These are phyloP conservation scores for Eucalyptus erythrocorys DNA, from an alignment of 345 rosid genomes.

Conservation along the genomic window DNA sequence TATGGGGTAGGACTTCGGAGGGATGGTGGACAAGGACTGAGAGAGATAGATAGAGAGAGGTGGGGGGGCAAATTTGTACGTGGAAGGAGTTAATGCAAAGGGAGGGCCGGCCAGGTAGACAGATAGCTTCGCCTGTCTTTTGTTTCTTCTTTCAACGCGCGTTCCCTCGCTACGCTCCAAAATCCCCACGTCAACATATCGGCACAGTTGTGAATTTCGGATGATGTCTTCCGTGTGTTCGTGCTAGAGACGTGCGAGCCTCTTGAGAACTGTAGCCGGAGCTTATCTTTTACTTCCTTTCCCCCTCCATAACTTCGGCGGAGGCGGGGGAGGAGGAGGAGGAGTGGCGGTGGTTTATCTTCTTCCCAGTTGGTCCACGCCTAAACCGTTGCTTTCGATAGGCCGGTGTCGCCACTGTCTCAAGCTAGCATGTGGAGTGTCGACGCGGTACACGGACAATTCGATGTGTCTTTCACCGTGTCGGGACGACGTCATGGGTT, in stretches of 20 bases:
- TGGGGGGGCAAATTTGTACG: background rate
- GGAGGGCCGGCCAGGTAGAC: background rate
- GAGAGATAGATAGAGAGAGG: background rate
- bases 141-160: background rate
- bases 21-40: background rate
- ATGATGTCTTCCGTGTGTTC: background rate
- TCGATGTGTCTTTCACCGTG: background rate
- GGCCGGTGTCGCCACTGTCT: background rate
- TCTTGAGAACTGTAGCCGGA: background rate
- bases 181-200: background rate
- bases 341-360: background rate
- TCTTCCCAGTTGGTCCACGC: background rate
- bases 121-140: background rate
- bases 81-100: background rate
- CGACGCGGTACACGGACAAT: too few species aligned
- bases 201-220: background rate
- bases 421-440: background rate
- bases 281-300: background rate
- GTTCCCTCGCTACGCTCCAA: background rate
- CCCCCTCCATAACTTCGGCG: background rate
- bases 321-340: background rate
- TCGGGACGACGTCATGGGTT: background rate
- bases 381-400: background rate
- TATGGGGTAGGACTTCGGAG: background rate
- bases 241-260: background rate